These are phyloP conservation scores for Zoysia japonica DNA, from an alignment of 176 grass and related monocot species.

Conservation along the genomic window DNA sequence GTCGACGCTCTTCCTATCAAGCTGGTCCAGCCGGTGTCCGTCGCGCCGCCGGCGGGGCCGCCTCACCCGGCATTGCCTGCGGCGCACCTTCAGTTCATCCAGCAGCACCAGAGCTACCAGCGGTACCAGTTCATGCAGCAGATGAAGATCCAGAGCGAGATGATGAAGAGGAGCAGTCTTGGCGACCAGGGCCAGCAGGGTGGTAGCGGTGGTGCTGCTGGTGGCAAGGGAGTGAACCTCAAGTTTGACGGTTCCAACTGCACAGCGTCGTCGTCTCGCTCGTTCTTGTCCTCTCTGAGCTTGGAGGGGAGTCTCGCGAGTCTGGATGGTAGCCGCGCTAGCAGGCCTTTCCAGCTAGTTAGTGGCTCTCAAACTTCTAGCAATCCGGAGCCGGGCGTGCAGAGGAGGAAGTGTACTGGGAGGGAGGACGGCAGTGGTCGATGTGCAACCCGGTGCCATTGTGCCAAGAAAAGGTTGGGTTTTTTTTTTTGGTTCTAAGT, in stretches of 20 bases:
- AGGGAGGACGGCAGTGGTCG: conserved; percentile 73
- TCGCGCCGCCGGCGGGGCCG: conserved; percentile 30
- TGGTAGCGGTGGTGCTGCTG: neutral
- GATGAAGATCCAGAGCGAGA: conserved; percentile 82
- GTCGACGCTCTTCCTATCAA: conserved; percentile 26
- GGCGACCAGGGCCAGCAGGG: conserved; percentile 49
- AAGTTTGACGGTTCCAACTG: conserved; percentile 86
- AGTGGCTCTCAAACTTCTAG: conserved; percentile 69
- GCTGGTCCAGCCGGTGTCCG: conserved; percentile 51
- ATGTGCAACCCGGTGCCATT: conserved; percentile 75
- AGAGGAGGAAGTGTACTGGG: conserved; percentile 67
- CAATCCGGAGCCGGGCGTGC: conserved; percentile 57
- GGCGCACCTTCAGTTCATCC: conserved; percentile 75
- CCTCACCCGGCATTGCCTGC: conserved; percentile 43
- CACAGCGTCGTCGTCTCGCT: conserved; percentile 75
- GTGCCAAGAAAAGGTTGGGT: conserved; percentile 91
- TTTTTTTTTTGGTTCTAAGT: neutral
- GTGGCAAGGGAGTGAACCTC: conserved; percentile 55
- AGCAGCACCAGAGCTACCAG: conserved; percentile 87
- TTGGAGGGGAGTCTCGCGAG: conserved; percentile 85
- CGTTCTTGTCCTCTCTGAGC: conserved; percentile 81
- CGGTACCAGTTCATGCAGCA: conserved; percentile 87
- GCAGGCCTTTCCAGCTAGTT: conserved; percentile 62
- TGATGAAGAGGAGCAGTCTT: conserved; percentile 57
- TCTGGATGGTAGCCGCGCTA: conserved; percentile 62